These are phyloP conservation scores for Arthromyces matolae DNA, from an alignment of 768 basidiomycete species.

Conservation along the genomic window DNA sequence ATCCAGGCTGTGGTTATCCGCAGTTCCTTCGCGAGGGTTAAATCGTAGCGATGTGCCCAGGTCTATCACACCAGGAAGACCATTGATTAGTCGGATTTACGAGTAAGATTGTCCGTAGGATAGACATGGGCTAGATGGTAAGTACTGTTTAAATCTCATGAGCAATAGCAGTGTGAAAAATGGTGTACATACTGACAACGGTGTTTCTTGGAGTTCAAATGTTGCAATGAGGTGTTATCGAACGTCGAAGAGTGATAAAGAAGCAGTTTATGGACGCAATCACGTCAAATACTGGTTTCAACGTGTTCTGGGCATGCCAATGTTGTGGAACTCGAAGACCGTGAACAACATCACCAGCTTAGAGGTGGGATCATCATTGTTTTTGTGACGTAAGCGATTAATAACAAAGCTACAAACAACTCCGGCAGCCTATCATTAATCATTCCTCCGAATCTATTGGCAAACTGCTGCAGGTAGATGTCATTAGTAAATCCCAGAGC, in stretches of 20 bases:
- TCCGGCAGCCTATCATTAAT: background rate
- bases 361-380: no score
- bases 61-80: conserved; percentile 41
- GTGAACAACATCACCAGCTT: no score
- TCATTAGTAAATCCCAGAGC: conserved; percentile 1
- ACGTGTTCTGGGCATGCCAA: conserved; percentile 6
- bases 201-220: background rate
- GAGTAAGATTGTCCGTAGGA: conserved; percentile 27
- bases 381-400: conserved; percentile 12
- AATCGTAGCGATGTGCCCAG: conserved; percentile 50
- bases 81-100: conserved; percentile 29
- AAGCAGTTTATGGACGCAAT: no score
- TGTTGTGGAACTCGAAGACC: no score
- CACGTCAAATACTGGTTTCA: background rate
- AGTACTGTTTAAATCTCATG: background rate
- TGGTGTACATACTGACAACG: no score
- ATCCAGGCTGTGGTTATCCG: conserved; percentile 53
- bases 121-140: conserved; percentile 3
- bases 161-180: no score
- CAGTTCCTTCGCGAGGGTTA: conserved; percentile 51
- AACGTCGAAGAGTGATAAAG: background rate
- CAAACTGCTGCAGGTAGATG: conserved; percentile 27
- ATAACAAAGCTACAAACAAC: conserved; percentile 12
- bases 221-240: background rate
- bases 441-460: conserved; percentile 37